A percentile compares a stretch with the other conserved stretches of the same genome.
Conservation (phyloP, 2,329 filamentous ascomycete species). For the Epichloe elymi region DNA sequence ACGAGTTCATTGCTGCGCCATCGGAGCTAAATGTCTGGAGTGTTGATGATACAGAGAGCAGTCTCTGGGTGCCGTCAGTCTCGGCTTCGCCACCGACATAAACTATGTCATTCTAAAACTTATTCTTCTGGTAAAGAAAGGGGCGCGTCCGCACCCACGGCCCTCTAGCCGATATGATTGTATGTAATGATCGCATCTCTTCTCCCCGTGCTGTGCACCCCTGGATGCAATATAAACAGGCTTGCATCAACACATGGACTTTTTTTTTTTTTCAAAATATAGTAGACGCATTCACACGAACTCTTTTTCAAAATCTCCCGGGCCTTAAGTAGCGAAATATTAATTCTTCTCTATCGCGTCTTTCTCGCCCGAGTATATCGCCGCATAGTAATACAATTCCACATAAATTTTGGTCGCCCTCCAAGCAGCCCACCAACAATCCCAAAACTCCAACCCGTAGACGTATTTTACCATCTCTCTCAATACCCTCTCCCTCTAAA, state of each 20-base stretch:
- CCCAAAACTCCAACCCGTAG: background rate
- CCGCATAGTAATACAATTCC: background rate
- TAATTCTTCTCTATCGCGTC: background rate
- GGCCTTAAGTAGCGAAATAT: background rate
- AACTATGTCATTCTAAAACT: background rate
- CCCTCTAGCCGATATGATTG: background rate
- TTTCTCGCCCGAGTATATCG: background rate
- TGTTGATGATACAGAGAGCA: conserved; percentile 27
- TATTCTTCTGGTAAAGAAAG: too few species aligned
- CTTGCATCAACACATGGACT: background rate
- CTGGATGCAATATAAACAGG: background rate
- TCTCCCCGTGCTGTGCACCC: background rate
- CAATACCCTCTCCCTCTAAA: conserved; percentile 15
- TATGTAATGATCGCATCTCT: background rate
- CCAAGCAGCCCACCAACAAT: background rate
- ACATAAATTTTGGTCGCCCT: too few species aligned
- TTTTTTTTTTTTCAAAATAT: background rate
- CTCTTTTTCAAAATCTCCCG: background rate
- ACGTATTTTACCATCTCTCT: background rate
- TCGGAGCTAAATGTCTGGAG: conserved; percentile 28
- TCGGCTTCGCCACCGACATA: conserved; percentile 9
- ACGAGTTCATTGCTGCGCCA: conserved; percentile 40
- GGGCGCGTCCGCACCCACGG: background rate
- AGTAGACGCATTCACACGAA: background rate
- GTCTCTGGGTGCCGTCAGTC: conserved; percentile 30